Percentiles rank a stretch among this genome's conserved stretches.
Evolutionary conservation across 805 yeast species (phyloP).

Genomic region (Lipomyces spencermartinsiae): DNA sequence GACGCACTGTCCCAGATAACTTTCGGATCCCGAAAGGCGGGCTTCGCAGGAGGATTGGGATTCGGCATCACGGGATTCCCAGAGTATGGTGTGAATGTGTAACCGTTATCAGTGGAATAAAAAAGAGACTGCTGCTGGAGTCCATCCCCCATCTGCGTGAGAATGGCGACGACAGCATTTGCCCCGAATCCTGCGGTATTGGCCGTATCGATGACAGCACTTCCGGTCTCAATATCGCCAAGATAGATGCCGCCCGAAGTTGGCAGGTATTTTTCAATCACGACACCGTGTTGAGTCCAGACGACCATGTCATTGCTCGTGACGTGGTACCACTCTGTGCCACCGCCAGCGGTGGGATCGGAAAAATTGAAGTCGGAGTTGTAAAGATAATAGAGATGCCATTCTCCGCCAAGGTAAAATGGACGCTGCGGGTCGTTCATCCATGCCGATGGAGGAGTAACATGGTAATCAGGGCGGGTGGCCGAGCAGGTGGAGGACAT

Average conservation of each 20-base stretch:
- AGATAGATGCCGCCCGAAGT: background rate
- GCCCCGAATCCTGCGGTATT: background rate
- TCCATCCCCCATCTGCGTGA: background rate
- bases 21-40: background rate
- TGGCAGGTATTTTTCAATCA: background rate
- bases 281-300: background rate
- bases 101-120: background rate
- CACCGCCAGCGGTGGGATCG: background rate
- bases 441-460: background rate
- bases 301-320: background rate
- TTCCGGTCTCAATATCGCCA: constrained; percentile 2
- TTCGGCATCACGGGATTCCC: background rate
- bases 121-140: constrained; percentile 1
- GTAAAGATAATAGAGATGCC: background rate
- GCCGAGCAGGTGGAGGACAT: background rate
- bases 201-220: background rate
- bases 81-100: background rate
- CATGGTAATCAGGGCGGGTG: background rate
- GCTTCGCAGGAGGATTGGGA: background rate
- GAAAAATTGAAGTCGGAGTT: background rate
- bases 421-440: background rate
- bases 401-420: background rate
- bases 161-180: background rate
- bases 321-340: constrained; percentile 1
- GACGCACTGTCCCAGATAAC: background rate